phyloP scores from a whole-genome alignment of 2,329 filamentous ascomycete species.

The Colletotrichum brevisporum region DNA sequence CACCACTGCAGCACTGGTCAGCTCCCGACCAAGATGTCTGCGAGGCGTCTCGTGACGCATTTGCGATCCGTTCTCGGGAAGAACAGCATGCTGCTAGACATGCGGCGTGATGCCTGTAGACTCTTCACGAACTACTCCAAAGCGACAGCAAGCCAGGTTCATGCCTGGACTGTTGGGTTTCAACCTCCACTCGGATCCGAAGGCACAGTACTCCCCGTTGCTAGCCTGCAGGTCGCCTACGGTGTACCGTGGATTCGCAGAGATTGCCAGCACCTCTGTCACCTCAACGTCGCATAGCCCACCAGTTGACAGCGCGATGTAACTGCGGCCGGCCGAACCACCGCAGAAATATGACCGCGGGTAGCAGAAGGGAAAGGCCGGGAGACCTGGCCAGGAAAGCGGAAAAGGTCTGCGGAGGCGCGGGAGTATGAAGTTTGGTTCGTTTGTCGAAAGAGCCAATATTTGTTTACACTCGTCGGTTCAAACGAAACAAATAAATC shows the following conservation, averaged over 20 bases:
- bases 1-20: neutral
- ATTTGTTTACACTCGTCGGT: slow-evolving; percentile 1
- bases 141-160: slow-evolving; percentile 16
- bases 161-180: slow-evolving; percentile 18
- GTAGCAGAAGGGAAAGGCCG: slow-evolving; percentile 9
- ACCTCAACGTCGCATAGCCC: slow-evolving; percentile 12
- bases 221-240: slow-evolving; percentile 11
- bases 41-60: neutral
- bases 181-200: slow-evolving; percentile 20
- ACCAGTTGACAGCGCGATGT: slow-evolving; percentile 30
- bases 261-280: slow-evolving; percentile 22
- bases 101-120: slow-evolving; percentile 11
- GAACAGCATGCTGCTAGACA: neutral
- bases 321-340: slow-evolving; percentile 31
- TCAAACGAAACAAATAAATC: slow-evolving; percentile 39
- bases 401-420: neutral
- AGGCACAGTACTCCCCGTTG: slow-evolving; percentile 14
- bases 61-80: neutral
- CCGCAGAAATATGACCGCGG: slow-evolving; percentile 9
- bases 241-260: slow-evolving; percentile 3
- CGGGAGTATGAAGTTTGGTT: neutral
- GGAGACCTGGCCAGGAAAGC: slow-evolving; percentile 14
- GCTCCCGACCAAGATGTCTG: neutral
- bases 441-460: neutral
- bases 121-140: slow-evolving; percentile 7